Conservation (phyloP, 2,329 filamentous ascomycete species). For the Fusarium nurragi region DNA sequence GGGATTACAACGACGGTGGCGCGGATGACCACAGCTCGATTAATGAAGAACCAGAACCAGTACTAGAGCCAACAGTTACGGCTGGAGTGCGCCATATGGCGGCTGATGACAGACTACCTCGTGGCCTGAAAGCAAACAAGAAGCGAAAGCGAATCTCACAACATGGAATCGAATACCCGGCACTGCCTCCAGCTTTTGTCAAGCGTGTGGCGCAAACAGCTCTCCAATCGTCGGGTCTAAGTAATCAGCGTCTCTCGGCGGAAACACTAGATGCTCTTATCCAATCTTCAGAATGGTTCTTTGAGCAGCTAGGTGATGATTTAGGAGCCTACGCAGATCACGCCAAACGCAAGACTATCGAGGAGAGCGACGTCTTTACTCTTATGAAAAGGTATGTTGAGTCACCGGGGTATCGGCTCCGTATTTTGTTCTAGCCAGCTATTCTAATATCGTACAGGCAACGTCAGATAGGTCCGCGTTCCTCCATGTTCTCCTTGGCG, state of each 20-base stretch:
- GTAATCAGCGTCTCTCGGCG: slow-evolving; percentile 74
- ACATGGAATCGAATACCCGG: slow-evolving; percentile 79
- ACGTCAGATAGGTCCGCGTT: slow-evolving; percentile 75
- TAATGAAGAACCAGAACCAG: slow-evolving; percentile 27
- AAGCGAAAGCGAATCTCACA: slow-evolving; percentile 66
- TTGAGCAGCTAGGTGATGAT: slow-evolving; percentile 86
- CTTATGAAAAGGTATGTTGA: slow-evolving; percentile 80
- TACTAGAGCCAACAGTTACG: slow-evolving; percentile 16
- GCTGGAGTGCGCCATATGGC: slow-evolving; percentile 1
- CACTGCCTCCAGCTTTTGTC: slow-evolving; percentile 76
- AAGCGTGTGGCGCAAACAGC: slow-evolving; percentile 79
- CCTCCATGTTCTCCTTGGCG: slow-evolving; percentile 86
- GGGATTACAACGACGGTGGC: slow-evolving; percentile 28
- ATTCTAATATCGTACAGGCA: slow-evolving; percentile 66
- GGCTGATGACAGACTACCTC: slow-evolving; percentile 24
- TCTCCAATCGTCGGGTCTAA: slow-evolving; percentile 70
- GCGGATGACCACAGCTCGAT: slow-evolving; percentile 42
- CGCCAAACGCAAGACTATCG: slow-evolving; percentile 83
- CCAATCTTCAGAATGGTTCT: slow-evolving; percentile 89
- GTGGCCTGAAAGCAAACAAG: slow-evolving; percentile 39
- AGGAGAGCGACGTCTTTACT: slow-evolving; percentile 83
- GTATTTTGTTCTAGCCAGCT: slow-evolving; percentile 35
- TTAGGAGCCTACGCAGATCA: slow-evolving; percentile 82
- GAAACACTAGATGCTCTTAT: slow-evolving; percentile 79
- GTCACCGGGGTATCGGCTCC: slow-evolving; percentile 35